Evolutionary conservation across 805 yeast genomes (phyloP).

Genomic region (Hanseniaspora valbyensis): DNA sequence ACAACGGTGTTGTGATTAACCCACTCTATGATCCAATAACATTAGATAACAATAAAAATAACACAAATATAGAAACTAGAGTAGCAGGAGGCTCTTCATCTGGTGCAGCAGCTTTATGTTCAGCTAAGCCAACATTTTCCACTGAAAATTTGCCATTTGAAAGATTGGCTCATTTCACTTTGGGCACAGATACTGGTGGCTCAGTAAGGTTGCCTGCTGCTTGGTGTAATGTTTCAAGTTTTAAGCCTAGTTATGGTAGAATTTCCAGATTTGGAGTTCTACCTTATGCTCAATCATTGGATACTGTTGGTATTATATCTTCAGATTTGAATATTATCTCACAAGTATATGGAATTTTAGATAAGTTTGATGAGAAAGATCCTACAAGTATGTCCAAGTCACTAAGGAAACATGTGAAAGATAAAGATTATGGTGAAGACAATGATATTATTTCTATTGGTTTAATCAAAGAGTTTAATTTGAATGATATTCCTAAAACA

Average conservation of each 20-base stretch:
- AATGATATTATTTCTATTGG: slow-evolving; percentile 44
- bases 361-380: slow-evolving; percentile 58
- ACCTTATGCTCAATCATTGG: slow-evolving; percentile 87
- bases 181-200: slow-evolving; percentile 98
- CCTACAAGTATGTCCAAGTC: slow-evolving; percentile 51
- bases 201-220: slow-evolving; percentile 88
- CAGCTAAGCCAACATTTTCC: slow-evolving; percentile 63
- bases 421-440: slow-evolving; percentile 17
- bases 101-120: slow-evolving; percentile 89
- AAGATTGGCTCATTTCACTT: slow-evolving; percentile 42
- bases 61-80: slow-evolving; percentile 25
- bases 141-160: slow-evolving; percentile 84
- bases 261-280: slow-evolving; percentile 85
- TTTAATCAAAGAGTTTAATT: slow-evolving; percentile 54
- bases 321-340: slow-evolving; percentile 36
- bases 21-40: slow-evolving; percentile 31
- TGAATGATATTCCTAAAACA: slow-evolving; percentile 41
- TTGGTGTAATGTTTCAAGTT: slow-evolving; percentile 71
- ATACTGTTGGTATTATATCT: slow-evolving; percentile 80
- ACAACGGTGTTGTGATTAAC: slow-evolving; percentile 49
- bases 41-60: neutral
- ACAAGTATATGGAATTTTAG: slow-evolving; percentile 45
- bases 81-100: slow-evolving; percentile 90
- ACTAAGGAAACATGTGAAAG: slow-evolving; percentile 25
- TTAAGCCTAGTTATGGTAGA: slow-evolving; percentile 89